Evolutionary conservation across 2,329 filamentous ascomycete genomes (phyloP), one percentile per base, ranked within the genome.

Genomic region (Furcasterigmium furcatum): DNA sequence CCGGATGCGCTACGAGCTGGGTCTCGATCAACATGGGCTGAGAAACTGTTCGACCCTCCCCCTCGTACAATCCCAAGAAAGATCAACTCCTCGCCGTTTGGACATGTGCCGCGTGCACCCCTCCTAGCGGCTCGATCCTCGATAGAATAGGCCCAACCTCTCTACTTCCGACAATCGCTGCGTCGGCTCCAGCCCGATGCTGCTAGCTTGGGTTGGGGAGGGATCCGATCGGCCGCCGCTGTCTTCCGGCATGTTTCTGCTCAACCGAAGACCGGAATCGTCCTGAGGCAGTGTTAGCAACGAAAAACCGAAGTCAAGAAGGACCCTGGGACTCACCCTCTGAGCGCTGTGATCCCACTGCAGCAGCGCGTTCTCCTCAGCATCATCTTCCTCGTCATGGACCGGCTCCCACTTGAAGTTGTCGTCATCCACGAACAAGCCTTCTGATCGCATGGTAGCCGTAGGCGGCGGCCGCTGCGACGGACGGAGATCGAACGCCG

Each of bases 1-100:
- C 88, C n/a, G 91, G 91, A 2, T 96, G 90, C 67, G 91, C 91
- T 38, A 96, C 91, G 16, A 95, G 85, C 61, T 96, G 90, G 84
- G 72, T 95, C 44, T 77, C 73, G 52, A 71, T 80, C 42, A 58
- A 56, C 6, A 52, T 46, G 16, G 38, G 52, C 25, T 66, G 54
- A 64, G 30, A 32, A 39, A 46, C 25, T 53, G 20, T 52, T 48
- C 43, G 43, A 47, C 19, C 34, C 7, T 19, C 34, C 34, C 5
- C 5, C 34, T 10, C n/a, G 42, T 16, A 21, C 29, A 13, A 22
- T 14, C 13, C 35, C 20, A 22, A 27, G 12, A 20, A 32, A 30
- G 24, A 27, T 27, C 24, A 27, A 30, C 34, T 27, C 24, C 24
- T 27, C 24, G n/a, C n/a, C n/a, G n/a, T n/a, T n/a, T n/a, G n/a